These are phyloP conservation scores for Lolium rigidum DNA, from an alignment of 176 grass and related monocot species.

Conservation along the genomic window DNA sequence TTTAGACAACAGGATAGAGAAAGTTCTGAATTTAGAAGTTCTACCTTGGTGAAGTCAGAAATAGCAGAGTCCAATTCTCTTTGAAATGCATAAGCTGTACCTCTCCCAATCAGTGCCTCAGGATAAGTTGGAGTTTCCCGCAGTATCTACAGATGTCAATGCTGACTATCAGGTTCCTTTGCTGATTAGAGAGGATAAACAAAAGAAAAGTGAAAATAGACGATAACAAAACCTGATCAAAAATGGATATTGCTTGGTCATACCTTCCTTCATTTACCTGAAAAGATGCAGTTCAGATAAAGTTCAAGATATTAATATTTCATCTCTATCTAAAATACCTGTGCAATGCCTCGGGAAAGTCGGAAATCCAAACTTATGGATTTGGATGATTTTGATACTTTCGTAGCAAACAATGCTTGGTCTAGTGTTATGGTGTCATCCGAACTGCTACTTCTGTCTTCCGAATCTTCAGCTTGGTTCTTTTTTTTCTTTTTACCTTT, in stretches of 20 bases:
- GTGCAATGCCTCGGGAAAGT: constrained; percentile 92
- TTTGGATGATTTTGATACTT: constrained; percentile 82
- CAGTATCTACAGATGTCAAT: constrained; percentile 69
- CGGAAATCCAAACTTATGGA: constrained; percentile 97
- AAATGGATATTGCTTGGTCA: constrained; percentile 91
- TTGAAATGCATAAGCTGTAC: constrained; percentile 98
- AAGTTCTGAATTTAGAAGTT: constrained; percentile 30
- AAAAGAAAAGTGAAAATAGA: constrained; percentile 26
- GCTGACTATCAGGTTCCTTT: constrained; percentile 32
- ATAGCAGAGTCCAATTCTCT: constrained; percentile 97
- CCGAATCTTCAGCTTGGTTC: constrained; percentile 22
- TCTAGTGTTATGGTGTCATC: constrained; percentile 57
- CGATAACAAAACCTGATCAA: constrained; percentile 85
- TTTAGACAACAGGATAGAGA: constrained; percentile 11
- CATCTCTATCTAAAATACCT: constrained; percentile 59
- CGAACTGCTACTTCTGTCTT: constrained; percentile 29
- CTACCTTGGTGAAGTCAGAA: constrained; percentile 95
- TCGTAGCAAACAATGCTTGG: constrained; percentile 72
- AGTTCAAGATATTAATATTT: constrained; percentile 15
- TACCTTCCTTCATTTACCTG: constrained; percentile 99
- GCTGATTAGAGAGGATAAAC: constrained; percentile 34
- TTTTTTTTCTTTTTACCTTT: constrained; percentile 54
- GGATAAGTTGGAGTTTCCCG: constrained; percentile 94
- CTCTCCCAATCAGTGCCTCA: constrained; percentile 98
- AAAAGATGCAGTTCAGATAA: constrained; percentile 47